Percentiles rank a stretch among this genome's conserved stretches.
Conservation (phyloP, 371 early-diverging fungal species). For the Apophysomyces variabilis region DNA sequence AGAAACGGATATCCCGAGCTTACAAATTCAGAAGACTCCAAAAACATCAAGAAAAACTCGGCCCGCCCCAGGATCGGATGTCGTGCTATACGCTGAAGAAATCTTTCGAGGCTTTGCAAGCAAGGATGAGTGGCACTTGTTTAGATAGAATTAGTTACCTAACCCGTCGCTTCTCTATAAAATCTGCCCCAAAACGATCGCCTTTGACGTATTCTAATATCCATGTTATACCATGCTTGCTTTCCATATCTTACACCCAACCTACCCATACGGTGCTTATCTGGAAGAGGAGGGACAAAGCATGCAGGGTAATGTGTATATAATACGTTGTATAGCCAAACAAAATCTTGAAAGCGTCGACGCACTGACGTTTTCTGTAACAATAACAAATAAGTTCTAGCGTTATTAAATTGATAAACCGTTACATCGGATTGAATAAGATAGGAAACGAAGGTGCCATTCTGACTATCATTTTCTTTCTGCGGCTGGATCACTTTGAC, state of each 20-base stretch:
- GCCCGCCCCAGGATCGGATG: conserved; percentile 86
- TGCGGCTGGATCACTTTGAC: conserved; percentile 75
- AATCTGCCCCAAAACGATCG: conserved; percentile 90
- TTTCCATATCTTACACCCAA: not conserved
- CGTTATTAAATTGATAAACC: not conserved
- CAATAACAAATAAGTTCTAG: not conserved
- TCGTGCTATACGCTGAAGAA: conserved; percentile 79
- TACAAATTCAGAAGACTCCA: conserved; percentile 83
- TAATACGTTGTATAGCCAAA: conserved; percentile 82
- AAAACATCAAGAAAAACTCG: conserved; percentile 74
- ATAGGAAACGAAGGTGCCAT: conserved; percentile 85
- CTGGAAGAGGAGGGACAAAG: conserved; percentile 92
- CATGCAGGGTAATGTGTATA: conserved; percentile 76
- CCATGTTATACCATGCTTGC: not conserved
- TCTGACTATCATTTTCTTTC: conserved; percentile 87
- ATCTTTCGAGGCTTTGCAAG: conserved; percentile 67
- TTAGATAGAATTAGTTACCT: conserved; percentile 17
- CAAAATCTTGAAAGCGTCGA: conserved; percentile 94
- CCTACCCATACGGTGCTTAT: conserved; percentile 87
- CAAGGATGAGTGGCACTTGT: not conserved
- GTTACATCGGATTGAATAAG: conserved; percentile 75
- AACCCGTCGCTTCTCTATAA: conserved; percentile 82
- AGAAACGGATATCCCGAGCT: not conserved
- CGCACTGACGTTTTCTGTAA: conserved; percentile 55
- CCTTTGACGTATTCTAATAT: conserved; percentile 89